Percentiles rank a stretch among this genome's conserved stretches.
These are phyloP conservation scores for Boletus reticulatus DNA, from an alignment of 768 basidiomycete species.

Conservation along the genomic window DNA sequence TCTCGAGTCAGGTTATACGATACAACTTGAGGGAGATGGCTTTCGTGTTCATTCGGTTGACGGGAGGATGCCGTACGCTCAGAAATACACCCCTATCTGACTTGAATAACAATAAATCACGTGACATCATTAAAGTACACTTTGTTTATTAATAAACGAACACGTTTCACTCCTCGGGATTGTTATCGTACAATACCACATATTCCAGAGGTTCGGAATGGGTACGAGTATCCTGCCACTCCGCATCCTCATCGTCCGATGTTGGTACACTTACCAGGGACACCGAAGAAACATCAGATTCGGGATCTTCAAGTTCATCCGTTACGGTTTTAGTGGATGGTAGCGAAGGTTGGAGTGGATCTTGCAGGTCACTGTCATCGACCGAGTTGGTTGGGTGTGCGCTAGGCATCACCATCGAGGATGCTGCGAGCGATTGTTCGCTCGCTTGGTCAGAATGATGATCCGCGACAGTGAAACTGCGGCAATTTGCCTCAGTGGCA, in stretches of 20 bases:
- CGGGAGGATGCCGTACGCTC: not conserved
- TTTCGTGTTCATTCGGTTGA: not conserved
- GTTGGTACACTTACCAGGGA: constrained; percentile 63
- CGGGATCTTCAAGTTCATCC: constrained; percentile 34
- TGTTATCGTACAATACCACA: constrained; percentile 70
- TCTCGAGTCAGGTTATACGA: not conserved
- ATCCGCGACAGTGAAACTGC: constrained; percentile 68
- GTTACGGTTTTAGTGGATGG: constrained; percentile 35
- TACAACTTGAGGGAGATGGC: not conserved
- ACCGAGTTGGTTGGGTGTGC: constrained; percentile 24
- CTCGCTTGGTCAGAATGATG: constrained; percentile 35
- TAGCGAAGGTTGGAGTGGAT: constrained; percentile 10
- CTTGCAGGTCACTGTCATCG: constrained; percentile 1
- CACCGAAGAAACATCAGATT: constrained; percentile 45
- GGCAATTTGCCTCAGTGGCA: constrained; percentile 1
- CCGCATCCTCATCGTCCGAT: constrained; percentile 51
- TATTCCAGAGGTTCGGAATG: constrained; percentile 52
- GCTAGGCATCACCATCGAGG: constrained; percentile 64
- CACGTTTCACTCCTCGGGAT: constrained; percentile 43
- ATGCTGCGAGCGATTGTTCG: constrained; percentile 60
- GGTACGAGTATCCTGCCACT: constrained; percentile 58
- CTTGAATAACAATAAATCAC: constrained; percentile 1
- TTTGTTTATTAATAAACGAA: not conserved
- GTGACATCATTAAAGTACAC: constrained; percentile 1
- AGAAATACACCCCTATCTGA: constrained; percentile 8